Base-by-base conservation (phyloP, 2,329 filamentous ascomycete species). In the Leptographium procerum region DNA sequence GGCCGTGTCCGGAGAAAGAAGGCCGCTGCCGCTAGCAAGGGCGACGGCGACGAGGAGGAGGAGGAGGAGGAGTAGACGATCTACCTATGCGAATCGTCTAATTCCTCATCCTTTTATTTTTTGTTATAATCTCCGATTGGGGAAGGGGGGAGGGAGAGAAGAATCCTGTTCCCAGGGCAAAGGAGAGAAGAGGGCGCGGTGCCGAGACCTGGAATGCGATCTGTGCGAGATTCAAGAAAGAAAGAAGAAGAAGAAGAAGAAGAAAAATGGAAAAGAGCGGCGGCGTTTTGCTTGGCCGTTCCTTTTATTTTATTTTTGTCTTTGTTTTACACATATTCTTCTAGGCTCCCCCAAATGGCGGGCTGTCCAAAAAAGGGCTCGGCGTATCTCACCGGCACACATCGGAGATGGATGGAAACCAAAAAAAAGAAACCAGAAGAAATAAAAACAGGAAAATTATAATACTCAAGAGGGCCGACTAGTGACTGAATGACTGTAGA, bases 1-100 rank as follows among this genome's bases (percentile, higher is more conserved):
- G 94, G 94, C 69, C 94, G 94, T 85, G 92, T 96, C 73, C 87
- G 90, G 79, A 95, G 94, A 85, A 99, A 97, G 94, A 99, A 97
- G 91, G 89, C 91, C 77, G 92, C 90, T 83, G 89, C 94, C 69
- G 90, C 91, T 64, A 90, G 95, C 81, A 87, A 86, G 77, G 87
- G 84, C 73, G 88, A 86, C 68, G 89, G 81, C 62, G 89, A 78
- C 61, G 92, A 84, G 67, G 91, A 87, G 69, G 91, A 89, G 71
- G 92, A 95, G 75, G 91, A 57, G 45, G 52, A 51, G 45, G 29
- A 53, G 51, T 48, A 48, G 28, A 51, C 24, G 56, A 22, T 8
- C n/a, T n/a, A n/a, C n/a, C n/a, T n/a, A n/a, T n/a, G n/a, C n/a
- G n/a, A n/a, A n/a, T n/a, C n/a, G n/a, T n/a, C n/a, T n/a, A n/a